A percentile compares a stretch with the other conserved stretches of the same genome.
Conservation (phyloP, 2,329 filamentous ascomycete genomes). For the Grosmannia clavigera region DNA sequence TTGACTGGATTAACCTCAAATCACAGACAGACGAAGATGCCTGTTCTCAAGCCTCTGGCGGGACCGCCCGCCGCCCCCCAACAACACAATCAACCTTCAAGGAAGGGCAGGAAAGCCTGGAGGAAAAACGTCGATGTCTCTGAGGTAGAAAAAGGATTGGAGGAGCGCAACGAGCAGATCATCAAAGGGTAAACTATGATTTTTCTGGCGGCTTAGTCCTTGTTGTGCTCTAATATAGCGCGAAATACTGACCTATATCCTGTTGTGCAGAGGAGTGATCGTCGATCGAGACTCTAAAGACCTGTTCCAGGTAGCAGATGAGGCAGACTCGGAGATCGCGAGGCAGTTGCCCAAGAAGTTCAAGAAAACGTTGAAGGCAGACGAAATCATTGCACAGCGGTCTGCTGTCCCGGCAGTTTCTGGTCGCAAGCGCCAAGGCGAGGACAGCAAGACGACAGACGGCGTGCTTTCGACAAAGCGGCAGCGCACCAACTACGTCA, state of each 20-base stretch:
- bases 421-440: conserved; percentile 60
- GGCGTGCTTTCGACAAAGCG: conserved; percentile 65
- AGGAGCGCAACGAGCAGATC: conserved; percentile 76
- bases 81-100: conserved; percentile 76
- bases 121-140: conserved; percentile 94
- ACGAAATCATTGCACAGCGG: conserved; percentile 80
- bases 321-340: conserved; percentile 54
- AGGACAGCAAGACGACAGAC: conserved; percentile 49
- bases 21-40: conserved; percentile 26
- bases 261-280: conserved; percentile 57
- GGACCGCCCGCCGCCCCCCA: conserved; percentile 52
- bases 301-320: conserved; percentile 73
- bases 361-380: conserved; percentile 72
- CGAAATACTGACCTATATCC: neutral
- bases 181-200: conserved; percentile 58
- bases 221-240: neutral
- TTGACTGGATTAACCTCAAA: neutral
- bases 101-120: conserved; percentile 98
- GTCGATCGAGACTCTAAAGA: conserved; percentile 71
- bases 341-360: conserved; percentile 42
- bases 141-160: conserved; percentile 71
- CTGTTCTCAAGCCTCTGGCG: conserved; percentile 35
- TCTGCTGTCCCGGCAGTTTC: conserved; percentile 72
- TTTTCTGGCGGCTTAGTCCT: neutral
- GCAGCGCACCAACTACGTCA: conserved; percentile 65